Percentiles rank a stretch among this genome's conserved stretches.
phyloP scores from a whole-genome alignment of 1,284 basidiomycete genomes.

The Gastroboletus turbinatus region DNA sequence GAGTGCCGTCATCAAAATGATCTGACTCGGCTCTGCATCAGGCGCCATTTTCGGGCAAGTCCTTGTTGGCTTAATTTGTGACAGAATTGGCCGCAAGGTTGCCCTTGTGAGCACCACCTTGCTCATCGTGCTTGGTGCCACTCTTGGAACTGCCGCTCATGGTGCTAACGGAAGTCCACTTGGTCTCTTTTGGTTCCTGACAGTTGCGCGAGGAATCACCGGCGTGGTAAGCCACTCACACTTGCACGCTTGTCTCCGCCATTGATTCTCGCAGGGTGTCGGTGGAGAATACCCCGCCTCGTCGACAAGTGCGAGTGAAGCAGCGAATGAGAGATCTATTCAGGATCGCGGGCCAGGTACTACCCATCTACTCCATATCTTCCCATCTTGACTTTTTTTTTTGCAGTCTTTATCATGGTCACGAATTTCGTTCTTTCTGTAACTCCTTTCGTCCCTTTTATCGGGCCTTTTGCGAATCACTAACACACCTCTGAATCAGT shows the following conservation, averaged over 20 bases:
- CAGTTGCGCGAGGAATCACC: conserved; percentile 68
- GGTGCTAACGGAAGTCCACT: conserved; percentile 56
- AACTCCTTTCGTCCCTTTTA: conserved; percentile 12
- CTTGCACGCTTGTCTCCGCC: background rate
- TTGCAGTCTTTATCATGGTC: conserved; percentile 66
- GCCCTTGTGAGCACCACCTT: conserved; percentile 71
- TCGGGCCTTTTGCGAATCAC: conserved; percentile 11
- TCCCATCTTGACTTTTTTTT: conserved; percentile 3
- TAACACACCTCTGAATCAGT: conserved; percentile 35
- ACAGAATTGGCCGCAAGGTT: conserved; percentile 70
- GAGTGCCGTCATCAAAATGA: conserved; percentile 11
- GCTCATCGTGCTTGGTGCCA: conserved; percentile 71
- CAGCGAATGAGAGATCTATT: conserved; percentile 69
- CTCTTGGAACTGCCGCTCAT: conserved; percentile 69
- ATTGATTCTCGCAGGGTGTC: conserved; percentile 47
- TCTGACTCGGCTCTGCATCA: conserved; percentile 30
- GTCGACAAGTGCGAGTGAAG: conserved; percentile 65
- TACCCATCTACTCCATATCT: conserved; percentile 5
- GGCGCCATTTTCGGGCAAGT: conserved; percentile 70
- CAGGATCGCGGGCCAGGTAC: conserved; percentile 61
- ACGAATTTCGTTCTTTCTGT: conserved; percentile 68
- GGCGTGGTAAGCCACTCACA: conserved; percentile 53
- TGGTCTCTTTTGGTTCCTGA: conserved; percentile 79
- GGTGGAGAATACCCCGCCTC: conserved; percentile 81
- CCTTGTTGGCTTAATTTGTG: conserved; percentile 66